Evolutionary conservation across 208 protist species (phyloP).

Genomic region (Lotmaria passim): DNA sequence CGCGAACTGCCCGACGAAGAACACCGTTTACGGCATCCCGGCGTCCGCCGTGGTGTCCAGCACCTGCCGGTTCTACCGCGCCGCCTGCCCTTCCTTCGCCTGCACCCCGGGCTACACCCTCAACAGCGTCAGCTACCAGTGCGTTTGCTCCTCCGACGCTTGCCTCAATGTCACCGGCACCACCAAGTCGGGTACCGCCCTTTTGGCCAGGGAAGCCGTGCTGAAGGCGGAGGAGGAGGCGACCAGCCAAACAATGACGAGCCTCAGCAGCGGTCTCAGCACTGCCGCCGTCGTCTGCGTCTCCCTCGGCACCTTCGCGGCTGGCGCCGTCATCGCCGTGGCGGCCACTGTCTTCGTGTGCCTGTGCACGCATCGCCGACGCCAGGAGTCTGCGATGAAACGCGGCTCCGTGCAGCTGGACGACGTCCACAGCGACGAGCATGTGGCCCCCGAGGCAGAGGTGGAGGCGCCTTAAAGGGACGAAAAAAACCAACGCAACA

Average conservation of each 20-base stretch:
- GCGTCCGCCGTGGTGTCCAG: constrained; percentile 19
- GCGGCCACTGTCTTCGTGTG: constrained; percentile 19
- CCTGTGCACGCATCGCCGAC: constrained; percentile 20
- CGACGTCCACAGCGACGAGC: background rate
- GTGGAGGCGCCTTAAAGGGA: background rate
- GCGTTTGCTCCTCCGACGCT: constrained; percentile 28
- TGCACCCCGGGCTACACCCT: constrained; percentile 35
- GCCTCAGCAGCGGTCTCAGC: constrained; percentile 20
- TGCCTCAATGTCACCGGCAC: constrained; percentile 15
- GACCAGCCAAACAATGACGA: background rate
- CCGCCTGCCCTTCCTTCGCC: constrained; percentile 29
- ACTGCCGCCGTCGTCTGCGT: constrained; percentile 31
- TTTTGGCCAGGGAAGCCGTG: constrained; percentile 2
- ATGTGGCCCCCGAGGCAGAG: background rate
- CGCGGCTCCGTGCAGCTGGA: background rate
- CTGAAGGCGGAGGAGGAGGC: constrained; percentile 15
- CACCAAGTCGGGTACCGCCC: background rate
- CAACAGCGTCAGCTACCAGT: constrained; percentile 32
- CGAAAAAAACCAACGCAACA: background rate
- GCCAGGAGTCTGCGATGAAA: background rate
- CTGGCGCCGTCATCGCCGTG: constrained; percentile 26
- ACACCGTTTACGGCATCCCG: constrained; percentile 21
- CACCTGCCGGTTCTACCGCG: constrained; percentile 41
- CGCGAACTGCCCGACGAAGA: constrained; percentile 39
- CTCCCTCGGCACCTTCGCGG: constrained; percentile 34